Percentiles rank a stretch among this genome's conserved stretches.
These are phyloP conservation scores for Wickerhamomyces sp. DNA, from an alignment of 1,139 yeast genomes.

Conservation along the genomic window DNA sequence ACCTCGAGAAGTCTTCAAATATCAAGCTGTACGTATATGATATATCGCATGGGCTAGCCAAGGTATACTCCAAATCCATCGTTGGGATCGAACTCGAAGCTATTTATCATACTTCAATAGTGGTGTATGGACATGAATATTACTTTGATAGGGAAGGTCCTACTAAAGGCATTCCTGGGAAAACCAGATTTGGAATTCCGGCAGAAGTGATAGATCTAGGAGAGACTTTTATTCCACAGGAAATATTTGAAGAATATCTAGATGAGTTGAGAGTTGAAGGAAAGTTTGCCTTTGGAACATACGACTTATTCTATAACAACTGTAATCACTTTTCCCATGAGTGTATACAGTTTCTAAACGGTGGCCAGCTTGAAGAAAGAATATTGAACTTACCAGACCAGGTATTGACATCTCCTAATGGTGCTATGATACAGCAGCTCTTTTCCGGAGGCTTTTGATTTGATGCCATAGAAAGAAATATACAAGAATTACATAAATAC, in stretches of 20 bases:
- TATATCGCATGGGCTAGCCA: slow-evolving; percentile 45
- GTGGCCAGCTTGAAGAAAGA: slow-evolving; percentile 43
- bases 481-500: too few species aligned
- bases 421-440: slow-evolving; percentile 41
- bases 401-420: slow-evolving; percentile 59
- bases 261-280: slow-evolving; percentile 46
- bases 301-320: slow-evolving; percentile 61
- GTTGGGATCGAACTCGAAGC: slow-evolving; percentile 52
- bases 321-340: slow-evolving; percentile 67
- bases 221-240: slow-evolving; percentile 45
- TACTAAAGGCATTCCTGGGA: slow-evolving; percentile 46
- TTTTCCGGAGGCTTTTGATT: slow-evolving; percentile 18
- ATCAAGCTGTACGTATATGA: slow-evolving; percentile 66
- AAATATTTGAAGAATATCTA: slow-evolving; percentile 49
- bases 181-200: slow-evolving; percentile 59
- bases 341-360: slow-evolving; percentile 55
- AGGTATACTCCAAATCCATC: slow-evolving; percentile 38
- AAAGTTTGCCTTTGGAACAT: slow-evolving; percentile 36
- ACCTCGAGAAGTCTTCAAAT: slow-evolving; percentile 8
- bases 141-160: slow-evolving; percentile 62
- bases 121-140: slow-evolving; percentile 49
- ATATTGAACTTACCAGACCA: slow-evolving; percentile 51
- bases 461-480: neutral
- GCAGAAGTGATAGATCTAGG: slow-evolving; percentile 52
- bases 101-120: slow-evolving; percentile 64